Evolutionary conservation across 2,329 filamentous ascomycete genomes (phyloP), one percentile per base, ranked within the genome.

Genomic region (Magnaporthales sp.): DNA sequence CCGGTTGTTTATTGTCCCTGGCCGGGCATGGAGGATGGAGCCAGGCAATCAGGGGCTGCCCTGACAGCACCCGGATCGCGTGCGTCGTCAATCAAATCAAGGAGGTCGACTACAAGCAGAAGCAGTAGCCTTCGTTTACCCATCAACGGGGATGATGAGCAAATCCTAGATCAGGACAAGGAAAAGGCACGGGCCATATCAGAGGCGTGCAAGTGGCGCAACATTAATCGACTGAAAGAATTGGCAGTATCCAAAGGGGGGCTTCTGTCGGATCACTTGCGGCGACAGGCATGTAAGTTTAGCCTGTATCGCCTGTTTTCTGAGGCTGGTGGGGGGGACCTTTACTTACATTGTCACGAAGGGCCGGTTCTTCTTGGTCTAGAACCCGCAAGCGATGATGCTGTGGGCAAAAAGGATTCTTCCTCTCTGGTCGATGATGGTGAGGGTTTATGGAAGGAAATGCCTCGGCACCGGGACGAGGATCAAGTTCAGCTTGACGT

Each of bases 401-500:
- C 72, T 38, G 66, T 69, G 2, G 66, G 68, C 19, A 70, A 72
- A 19, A 68, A 69, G 64, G 65, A 69, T 67, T 56, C 63, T 51
- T 13, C 63, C 63, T 27, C 38, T 6, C 38, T 11, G 22, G 31
- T 58, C n/a, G 27, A 11, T 31, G 69, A 69, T 32, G 69, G 70
- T 11, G 62, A 69, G 46, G 71, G 65, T 67, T 73, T 77, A 62
- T 91, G 90, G 89, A 79, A 80, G 69, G 74, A 81, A n/a, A 80
- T 97, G 56, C 86, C 89, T 31, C 83, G 78, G n/a, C 95, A 99
- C 78, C 81, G 80, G 38, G 95, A 99, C 73, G 95, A 99, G 77
- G 88, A 91, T 64, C 95, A 99, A 78, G 93, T 99, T 54, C 85
- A 89, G 73, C 84, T 98, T 63, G 95, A 99, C 75, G 95, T 99